A percentile compares a stretch with the other conserved stretches of the same genome.
Conservation (phyloP, 2,329 filamentous ascomycete genomes). For the Xylogone sp. region DNA sequence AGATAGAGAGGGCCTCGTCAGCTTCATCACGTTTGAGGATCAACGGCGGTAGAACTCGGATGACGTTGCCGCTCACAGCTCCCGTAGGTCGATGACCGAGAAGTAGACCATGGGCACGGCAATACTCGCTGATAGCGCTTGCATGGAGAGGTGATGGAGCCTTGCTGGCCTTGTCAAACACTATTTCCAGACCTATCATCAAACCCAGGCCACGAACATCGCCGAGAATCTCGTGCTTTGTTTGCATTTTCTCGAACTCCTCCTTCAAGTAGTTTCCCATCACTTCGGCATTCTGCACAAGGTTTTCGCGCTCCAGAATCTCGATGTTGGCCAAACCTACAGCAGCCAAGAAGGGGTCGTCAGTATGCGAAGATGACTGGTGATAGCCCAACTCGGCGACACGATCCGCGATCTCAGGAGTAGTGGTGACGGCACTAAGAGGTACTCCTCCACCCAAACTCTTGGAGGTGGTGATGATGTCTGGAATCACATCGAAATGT, state of each 20-base stretch:
- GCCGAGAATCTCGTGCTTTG: conserved; percentile 24
- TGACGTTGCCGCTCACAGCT: neutral
- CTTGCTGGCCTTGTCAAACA: conserved; percentile 1
- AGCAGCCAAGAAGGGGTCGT: neutral
- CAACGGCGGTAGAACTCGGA: neutral
- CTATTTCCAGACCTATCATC: conserved; percentile 32
- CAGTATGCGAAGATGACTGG: neutral
- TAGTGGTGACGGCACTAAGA: neutral
- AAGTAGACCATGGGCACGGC: neutral
- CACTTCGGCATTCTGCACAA: neutral
- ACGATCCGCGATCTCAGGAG: neutral
- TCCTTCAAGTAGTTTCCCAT: neutral
- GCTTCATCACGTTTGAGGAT: neutral
- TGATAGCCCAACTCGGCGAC: neutral
- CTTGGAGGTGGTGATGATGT: conserved; percentile 89
- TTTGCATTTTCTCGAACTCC: neutral
- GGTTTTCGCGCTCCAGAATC: neutral
- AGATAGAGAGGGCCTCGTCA: neutral
- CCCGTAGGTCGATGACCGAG: neutral
- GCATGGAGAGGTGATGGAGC: neutral
- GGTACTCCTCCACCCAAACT: conserved; percentile 56
- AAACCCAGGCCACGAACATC: conserved; percentile 34
- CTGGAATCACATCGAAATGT: conserved; percentile 89
- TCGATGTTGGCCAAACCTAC: neutral
- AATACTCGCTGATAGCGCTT: neutral